phyloP scores from a whole-genome alignment of 2,329 filamentous ascomycete species.

The Trichoderma lentiforme region DNA sequence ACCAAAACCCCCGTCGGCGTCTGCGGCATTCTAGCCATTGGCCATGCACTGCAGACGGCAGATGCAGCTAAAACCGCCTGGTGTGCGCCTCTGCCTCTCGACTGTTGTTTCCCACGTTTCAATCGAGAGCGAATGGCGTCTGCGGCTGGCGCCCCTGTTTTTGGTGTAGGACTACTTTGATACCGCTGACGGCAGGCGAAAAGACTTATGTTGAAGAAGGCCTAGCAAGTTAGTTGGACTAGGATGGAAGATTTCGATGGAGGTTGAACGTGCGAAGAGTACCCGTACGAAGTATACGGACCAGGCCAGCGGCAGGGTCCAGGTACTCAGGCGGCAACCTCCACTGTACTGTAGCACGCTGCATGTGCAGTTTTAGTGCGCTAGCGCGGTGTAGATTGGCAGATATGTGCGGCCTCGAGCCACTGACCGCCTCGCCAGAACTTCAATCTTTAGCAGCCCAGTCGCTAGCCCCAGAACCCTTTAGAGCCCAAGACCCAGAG shows the following conservation, averaged over 20 bases:
- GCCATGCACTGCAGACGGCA: background rate
- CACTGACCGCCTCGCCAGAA: constrained; percentile 2
- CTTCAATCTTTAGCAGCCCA: background rate
- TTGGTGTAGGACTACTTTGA: background rate
- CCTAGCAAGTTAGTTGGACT: background rate
- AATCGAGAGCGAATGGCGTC: background rate
- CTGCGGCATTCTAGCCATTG: background rate
- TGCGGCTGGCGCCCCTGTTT: background rate
- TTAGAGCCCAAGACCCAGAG: background rate
- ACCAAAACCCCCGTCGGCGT: background rate
- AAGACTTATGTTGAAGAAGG: background rate
- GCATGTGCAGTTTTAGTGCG: background rate
- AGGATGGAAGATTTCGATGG: background rate
- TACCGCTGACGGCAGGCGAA: background rate
- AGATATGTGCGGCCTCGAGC: background rate
- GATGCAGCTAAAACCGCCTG: background rate
- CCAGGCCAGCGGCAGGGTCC: background rate
- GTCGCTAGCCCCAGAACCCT: background rate
- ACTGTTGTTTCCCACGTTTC: background rate
- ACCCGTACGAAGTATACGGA: background rate
- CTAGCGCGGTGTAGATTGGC: background rate
- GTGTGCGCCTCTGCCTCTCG: background rate
- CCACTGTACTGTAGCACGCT: background rate
- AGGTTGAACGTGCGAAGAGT: background rate
- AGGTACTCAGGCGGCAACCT: background rate